Base-by-base conservation (phyloP, 1,139 yeast genomes). In the Kodamaea arcana region DNA sequence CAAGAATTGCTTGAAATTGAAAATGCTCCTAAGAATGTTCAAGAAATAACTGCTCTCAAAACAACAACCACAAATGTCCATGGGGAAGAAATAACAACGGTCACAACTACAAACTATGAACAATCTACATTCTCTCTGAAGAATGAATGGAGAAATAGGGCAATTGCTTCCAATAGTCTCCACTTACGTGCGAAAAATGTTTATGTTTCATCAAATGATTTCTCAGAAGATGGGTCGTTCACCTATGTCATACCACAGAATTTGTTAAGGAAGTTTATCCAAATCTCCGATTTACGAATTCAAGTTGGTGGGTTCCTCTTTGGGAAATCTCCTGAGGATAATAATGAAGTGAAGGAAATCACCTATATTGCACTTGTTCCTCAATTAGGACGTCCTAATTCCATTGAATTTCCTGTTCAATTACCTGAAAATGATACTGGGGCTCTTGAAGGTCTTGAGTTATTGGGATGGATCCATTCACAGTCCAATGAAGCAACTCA, bases 11-110 rank as follows among this genome's bases (percentile, higher is more conserved):
- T 92, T 1, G 92, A 84, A 37, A 70, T 87, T 37, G 96, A 87
- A 43, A 49, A 48, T 13, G 76, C 75, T 10, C 69, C 75, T 16
- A 65, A 68, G 33, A 57, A 50, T 7, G 65, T 64, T 34, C 60
- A 63, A 22, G 77, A 75, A 45, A 61, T 81, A 23, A 80, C 94
- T 0, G 95, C 96, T 0, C 71, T 84, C 50, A 90, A 87, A 49
- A 80, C 95, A 1, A 81, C 81, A 37, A 85, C 95, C 0, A 80
- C 83, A 18, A 94, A 88, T 53, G 95, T 87, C 2, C 97, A 90
- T 51, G 99, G 99, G 25, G 98, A 92, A 53, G 94, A 90, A 50
- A 90, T 94, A 51, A 82, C 84, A 26, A 94, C 95, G 0, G 95
- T 92, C 15, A 88, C 97, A 0, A 88, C 98, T 0, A 80, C 94